Percentiles rank a stretch among this genome's conserved stretches.
phyloP scores from a whole-genome alignment of 345 rosid species.

The Gossypium mustelinum region DNA sequence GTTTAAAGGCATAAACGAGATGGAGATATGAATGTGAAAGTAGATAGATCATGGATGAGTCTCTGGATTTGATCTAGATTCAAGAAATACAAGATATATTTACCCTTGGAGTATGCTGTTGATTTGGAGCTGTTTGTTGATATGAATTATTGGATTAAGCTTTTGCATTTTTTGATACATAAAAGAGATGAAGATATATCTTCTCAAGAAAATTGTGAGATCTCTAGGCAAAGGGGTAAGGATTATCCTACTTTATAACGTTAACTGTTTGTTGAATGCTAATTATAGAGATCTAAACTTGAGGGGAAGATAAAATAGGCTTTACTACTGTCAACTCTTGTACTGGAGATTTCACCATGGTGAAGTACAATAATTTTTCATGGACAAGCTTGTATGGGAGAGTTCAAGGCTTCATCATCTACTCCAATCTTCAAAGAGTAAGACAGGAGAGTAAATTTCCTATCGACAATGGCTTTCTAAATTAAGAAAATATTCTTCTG shows the following conservation, averaged over 20 bases:
- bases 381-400: neutral
- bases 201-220: neutral
- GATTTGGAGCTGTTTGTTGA: neutral
- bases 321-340: neutral
- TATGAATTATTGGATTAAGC: neutral
- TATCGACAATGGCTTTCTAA: neutral
- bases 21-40: neutral
- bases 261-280: neutral
- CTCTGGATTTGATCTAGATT: constrained; percentile 1
- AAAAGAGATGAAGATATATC: neutral
- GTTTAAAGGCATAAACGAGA: neutral
- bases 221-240: neutral
- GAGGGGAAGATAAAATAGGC: neutral
- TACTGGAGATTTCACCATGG: neutral
- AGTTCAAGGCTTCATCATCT: neutral
- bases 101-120: neutral
- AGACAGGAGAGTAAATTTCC: neutral
- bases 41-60: neutral
- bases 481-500: neutral
- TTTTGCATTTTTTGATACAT: neutral
- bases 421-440: neutral
- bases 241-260: neutral
- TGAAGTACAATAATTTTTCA: neutral
- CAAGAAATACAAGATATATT: neutral
- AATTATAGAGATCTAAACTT: neutral